Conservation (phyloP, 352 stramenopile genomes). For the Pythium angustatum region DNA sequence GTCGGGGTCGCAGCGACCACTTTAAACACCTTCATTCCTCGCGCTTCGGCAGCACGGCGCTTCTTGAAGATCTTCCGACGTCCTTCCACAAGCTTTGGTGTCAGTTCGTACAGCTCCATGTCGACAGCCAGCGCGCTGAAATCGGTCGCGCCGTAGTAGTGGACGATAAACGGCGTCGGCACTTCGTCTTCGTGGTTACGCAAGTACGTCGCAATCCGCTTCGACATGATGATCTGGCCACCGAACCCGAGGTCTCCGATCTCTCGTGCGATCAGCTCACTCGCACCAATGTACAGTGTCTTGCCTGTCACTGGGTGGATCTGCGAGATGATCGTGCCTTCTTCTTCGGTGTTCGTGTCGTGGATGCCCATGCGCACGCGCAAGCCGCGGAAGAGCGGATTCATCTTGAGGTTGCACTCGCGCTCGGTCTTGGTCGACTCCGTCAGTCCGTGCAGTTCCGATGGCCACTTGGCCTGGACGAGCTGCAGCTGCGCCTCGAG, state of each 20-base stretch:
- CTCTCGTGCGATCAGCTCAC: constrained; percentile 62
- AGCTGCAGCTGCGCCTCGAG: constrained; percentile 64
- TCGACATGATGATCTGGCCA: constrained; percentile 71
- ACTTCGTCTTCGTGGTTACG: constrained; percentile 41
- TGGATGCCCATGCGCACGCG: constrained; percentile 81
- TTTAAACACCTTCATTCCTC: constrained; percentile 27
- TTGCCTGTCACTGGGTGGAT: constrained; percentile 68
- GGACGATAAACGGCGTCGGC: constrained; percentile 43
- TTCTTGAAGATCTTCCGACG: constrained; percentile 58
- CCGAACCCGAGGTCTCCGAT: constrained; percentile 65
- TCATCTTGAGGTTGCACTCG: constrained; percentile 43
- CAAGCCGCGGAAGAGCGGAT: constrained; percentile 59
- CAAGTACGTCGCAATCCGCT: constrained; percentile 56
- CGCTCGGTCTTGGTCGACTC: constrained; percentile 61
- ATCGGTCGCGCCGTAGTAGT: constrained; percentile 52
- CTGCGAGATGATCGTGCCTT: constrained; percentile 52
- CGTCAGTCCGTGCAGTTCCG: constrained; percentile 48
- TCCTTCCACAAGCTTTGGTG: constrained; percentile 51
- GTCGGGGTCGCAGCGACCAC: constrained; percentile 24
- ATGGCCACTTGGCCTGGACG: constrained; percentile 61
- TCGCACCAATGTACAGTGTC: constrained; percentile 64
- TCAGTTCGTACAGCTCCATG: constrained; percentile 64
- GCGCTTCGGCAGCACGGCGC: constrained; percentile 32
- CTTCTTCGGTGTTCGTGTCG: constrained; percentile 50
- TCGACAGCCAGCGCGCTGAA: constrained; percentile 55